These are phyloP conservation scores for Colletotrichum siamense DNA, from an alignment of 2,329 filamentous ascomycete genomes.

Conservation along the genomic window DNA sequence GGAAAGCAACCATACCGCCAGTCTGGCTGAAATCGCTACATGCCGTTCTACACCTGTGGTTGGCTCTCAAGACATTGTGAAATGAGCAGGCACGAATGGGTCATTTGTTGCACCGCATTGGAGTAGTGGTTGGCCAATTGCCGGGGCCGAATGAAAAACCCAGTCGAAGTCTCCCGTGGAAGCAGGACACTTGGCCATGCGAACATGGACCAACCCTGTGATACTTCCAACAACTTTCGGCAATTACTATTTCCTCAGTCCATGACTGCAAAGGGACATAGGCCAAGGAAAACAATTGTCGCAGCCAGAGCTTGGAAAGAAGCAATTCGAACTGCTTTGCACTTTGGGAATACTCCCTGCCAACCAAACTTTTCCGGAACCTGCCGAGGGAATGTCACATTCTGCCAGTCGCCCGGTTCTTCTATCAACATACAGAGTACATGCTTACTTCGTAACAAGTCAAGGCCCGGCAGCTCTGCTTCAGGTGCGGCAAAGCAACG, in stretches of 20 bases:
- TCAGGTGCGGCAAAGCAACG: background rate
- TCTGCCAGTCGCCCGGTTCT: background rate
- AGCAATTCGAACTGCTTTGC: background rate
- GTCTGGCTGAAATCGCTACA: background rate
- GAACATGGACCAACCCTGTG: background rate
- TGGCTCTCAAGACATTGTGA: background rate
- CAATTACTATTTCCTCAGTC: background rate
- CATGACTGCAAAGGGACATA: background rate
- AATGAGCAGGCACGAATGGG: background rate
- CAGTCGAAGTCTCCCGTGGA: background rate
- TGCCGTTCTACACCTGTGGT: background rate
- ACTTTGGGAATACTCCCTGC: background rate
- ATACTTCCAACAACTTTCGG: background rate
- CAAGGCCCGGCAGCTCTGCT: background rate
- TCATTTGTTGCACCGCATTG: background rate
- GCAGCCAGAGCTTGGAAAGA: background rate
- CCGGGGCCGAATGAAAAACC: background rate
- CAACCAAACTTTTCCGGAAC: background rate
- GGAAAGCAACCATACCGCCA: background rate
- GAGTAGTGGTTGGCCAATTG: background rate
- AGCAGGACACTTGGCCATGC: background rate
- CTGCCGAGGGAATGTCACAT: background rate
- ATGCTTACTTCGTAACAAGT: background rate
- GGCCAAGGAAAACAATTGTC: background rate
- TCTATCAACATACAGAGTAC: background rate